Evolutionary conservation across 2,329 filamentous ascomycete genomes (phyloP).

Genomic region (Periconia macrospinosa): DNA sequence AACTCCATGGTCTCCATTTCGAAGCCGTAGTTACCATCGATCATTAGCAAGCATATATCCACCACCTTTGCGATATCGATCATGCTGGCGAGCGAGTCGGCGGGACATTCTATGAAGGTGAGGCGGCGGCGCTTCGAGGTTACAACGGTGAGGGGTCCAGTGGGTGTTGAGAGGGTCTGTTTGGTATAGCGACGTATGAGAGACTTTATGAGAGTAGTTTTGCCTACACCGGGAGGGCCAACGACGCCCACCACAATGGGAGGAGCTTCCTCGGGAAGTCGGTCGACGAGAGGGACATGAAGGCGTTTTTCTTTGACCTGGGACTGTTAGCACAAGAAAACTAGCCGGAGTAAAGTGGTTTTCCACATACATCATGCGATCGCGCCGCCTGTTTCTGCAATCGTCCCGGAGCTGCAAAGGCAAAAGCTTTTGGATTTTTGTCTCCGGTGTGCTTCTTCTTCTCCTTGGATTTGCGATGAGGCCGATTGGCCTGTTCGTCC

Average conservation of each 20-base stretch:
- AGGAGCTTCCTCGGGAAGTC: conserved; percentile 91
- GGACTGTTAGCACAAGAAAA: conserved; percentile 7
- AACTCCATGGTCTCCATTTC: conserved; percentile 99
- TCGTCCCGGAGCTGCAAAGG: conserved; percentile 78
- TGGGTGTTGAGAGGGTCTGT: conserved; percentile 85
- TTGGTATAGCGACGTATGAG: conserved; percentile 93
- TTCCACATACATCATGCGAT: conserved; percentile 64
- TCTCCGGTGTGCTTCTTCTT: conserved; percentile 77
- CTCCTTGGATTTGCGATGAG: conserved; percentile 85
- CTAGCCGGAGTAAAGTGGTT: neutral
- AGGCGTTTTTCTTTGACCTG: conserved; percentile 93
- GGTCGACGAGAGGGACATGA: conserved; percentile 95
- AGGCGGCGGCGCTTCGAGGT: conserved; percentile 94
- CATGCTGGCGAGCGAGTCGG: conserved; percentile 89
- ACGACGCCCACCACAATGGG: conserved; percentile 92
- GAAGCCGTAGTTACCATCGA: conserved; percentile 97
- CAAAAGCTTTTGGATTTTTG: conserved; percentile 87
- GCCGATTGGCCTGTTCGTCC: conserved; percentile 73
- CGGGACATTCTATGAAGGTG: conserved; percentile 96
- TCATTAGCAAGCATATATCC: conserved; percentile 96
- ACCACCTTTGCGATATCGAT: conserved; percentile 97
- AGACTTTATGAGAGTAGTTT: conserved; percentile 94
- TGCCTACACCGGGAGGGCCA: conserved; percentile 89
- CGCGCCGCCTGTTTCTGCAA: conserved; percentile 74
- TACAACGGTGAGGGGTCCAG: conserved; percentile 91